A percentile compares a stretch with the other conserved stretches of the same genome.
These are phyloP conservation scores for Eucalyptus erythrocorys DNA, from an alignment of 345 rosid species.

Conservation along the genomic window DNA sequence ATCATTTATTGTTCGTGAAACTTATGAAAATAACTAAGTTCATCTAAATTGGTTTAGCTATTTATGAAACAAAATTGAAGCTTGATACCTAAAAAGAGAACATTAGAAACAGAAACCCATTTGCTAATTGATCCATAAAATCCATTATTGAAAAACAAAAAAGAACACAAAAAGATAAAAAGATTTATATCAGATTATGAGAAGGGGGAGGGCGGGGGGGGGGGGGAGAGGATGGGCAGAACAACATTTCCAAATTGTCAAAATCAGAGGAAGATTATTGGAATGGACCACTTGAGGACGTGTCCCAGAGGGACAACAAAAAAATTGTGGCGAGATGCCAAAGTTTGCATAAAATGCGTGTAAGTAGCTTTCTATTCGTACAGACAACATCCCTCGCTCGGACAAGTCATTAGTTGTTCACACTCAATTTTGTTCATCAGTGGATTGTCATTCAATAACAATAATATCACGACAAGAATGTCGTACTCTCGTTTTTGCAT, in stretches of 20 bases:
- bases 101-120: not conserved
- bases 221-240: too few relatives aligned
- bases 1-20: accelerated
- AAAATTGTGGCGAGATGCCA: not conserved
- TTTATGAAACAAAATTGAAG: not conserved
- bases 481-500: not conserved
- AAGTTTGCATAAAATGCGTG: not conserved
- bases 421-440: not conserved
- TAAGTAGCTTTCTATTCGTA: not conserved
- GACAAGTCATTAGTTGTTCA: not conserved
- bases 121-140: not conserved
- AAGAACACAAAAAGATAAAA: not conserved
- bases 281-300: not conserved
- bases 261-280: not conserved
- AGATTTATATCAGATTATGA: not conserved
- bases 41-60: not conserved
- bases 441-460: not conserved
- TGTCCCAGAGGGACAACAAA: not conserved
- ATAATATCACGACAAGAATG: not conserved
- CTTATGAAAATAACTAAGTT: not conserved
- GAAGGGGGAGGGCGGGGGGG: too few relatives aligned
- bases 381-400: not conserved
- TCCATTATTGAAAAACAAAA: not conserved
- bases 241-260: not conserved
- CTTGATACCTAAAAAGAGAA: not conserved